A percentile compares a stretch with the other conserved stretches of the same genome.
phyloP scores from a whole-genome alignment of 2,329 filamentous ascomycete species.

The Albophoma yamanashiensis region DNA sequence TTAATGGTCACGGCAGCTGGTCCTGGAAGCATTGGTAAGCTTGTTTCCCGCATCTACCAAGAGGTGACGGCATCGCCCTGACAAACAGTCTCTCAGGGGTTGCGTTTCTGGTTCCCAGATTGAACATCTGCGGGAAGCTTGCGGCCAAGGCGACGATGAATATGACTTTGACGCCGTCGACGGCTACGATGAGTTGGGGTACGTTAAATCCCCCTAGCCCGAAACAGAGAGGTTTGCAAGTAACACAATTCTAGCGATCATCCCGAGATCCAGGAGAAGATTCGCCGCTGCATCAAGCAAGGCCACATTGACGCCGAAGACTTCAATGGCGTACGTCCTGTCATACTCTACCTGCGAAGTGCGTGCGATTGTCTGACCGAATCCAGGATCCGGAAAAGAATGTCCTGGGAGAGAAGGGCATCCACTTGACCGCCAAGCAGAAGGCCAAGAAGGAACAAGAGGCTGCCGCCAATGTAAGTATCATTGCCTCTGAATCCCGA shows the following conservation, averaged over 20 bases:
- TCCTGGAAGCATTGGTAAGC: constrained; percentile 79
- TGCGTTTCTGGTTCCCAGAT: constrained; percentile 75
- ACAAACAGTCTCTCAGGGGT: constrained; percentile 48
- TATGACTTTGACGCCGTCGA: constrained; percentile 61
- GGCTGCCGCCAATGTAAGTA: constrained; percentile 12
- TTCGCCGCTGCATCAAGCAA: constrained; percentile 59
- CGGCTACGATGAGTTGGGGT: constrained; percentile 66
- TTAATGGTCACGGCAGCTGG: constrained; percentile 53
- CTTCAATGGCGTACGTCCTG: constrained; percentile 70
- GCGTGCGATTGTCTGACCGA: neutral
- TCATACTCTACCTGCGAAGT: neutral
- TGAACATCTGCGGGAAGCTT: constrained; percentile 48
- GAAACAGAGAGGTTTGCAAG: neutral
- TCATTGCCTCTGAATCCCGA: neutral
- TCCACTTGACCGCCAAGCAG: constrained; percentile 34
- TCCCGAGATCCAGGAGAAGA: constrained; percentile 59
- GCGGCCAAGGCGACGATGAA: constrained; percentile 32
- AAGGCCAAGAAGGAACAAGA: constrained; percentile 23
- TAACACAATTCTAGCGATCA: constrained; percentile 25
- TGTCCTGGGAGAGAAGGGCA: constrained; percentile 53
- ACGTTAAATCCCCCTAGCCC: constrained; percentile 11
- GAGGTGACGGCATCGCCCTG: neutral
- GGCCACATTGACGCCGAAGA: constrained; percentile 79
- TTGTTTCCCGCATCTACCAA: neutral
- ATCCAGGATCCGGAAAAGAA: constrained; percentile 65